Evolutionary conservation across 345 rosid genomes (phyloP), one percentile per base, ranked within the genome.

Genomic region (Bruguiera gymnorhiza): DNA sequence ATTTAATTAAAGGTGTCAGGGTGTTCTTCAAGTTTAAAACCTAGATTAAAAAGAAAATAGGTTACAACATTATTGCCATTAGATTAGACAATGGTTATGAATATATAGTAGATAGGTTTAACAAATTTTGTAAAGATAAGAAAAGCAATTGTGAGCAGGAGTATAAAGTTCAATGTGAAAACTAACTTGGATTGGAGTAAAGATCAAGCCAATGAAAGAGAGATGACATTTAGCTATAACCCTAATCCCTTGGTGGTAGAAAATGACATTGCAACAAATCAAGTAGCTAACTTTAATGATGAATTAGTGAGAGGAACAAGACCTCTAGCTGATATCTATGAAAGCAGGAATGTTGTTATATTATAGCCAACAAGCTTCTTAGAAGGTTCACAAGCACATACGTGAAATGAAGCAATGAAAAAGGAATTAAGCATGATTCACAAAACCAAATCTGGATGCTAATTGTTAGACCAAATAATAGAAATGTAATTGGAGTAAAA

Each of bases 361-460:
- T 10, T 19, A 3, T 26, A n/a, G 18, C 20, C 10, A 20, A 54
- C 2, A 54, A 6, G 13, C 4, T 54, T 6, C 6, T 2, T 7
- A 15, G 6, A 54, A 21, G 9, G 0, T 11, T n/a, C 0, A 0
- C 5, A 31, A 16, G 0, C 6, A 31, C 1, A 0, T 13, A 4
- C 0, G 0, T 60, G 24, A 15, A 19, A 2, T 19, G 6, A 15
- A 5, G 39, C 63, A 29, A 60, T 60, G 39, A 8, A 31, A 11
- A 2, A 60, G 9, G 43, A 60, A 5, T 5, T 60, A 6, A 6
- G 16, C 1, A 60, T 60, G 43, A 31, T 60, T 6, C 2, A 60
- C 0, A 31, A 27, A 60, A 31, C 6, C 10, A 19, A 30, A 60
- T 15, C 1, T 31, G 1, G 15, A 6, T 31, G 1, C 16, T 21